These are phyloP conservation scores for Hysterangium stoloniferum DNA, from an alignment of 768 basidiomycete genomes.

Conservation along the genomic window DNA sequence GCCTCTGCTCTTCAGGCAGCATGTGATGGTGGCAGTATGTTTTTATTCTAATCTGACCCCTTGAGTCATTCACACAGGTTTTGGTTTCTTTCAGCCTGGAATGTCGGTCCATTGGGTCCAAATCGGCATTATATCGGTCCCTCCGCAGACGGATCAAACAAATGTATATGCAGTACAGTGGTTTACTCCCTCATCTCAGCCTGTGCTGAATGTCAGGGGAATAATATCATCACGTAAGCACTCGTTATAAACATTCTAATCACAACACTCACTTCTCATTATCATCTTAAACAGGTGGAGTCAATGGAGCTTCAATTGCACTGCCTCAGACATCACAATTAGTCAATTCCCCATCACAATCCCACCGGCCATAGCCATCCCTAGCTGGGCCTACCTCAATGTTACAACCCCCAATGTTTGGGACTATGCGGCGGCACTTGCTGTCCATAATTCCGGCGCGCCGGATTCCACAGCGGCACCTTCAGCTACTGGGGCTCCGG, in stretches of 20 bases:
- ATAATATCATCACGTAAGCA: slow-evolving; percentile 15
- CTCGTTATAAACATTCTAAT: neutral
- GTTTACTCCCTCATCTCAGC: slow-evolving; percentile 29
- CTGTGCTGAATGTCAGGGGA: slow-evolving; percentile 26
- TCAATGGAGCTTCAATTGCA: slow-evolving; percentile 15
- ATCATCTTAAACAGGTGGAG: neutral
- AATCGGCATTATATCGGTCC: slow-evolving; percentile 27
- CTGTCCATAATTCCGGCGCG: no score
- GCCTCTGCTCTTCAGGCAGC: no score
- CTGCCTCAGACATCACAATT: neutral
- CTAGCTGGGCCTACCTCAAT: neutral
- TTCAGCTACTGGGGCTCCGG: no score
- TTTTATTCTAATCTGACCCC: no score
- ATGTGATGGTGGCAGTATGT: no score
- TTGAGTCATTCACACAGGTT: no score
- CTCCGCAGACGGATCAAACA: slow-evolving; percentile 20
- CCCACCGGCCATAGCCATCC: neutral
- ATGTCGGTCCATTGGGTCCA: neutral
- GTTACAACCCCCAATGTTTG: neutral
- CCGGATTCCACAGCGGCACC: no score
- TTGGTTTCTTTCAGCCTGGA: neutral
- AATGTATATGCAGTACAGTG: slow-evolving; percentile 26
- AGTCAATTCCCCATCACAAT: neutral
- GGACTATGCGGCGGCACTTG: neutral
- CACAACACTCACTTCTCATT: no score